Percentiles rank a stretch among this genome's conserved stretches.
These are phyloP conservation scores for Marsdenia floribunda DNA, from an alignment of 257 asterid species.

Conservation along the genomic window DNA sequence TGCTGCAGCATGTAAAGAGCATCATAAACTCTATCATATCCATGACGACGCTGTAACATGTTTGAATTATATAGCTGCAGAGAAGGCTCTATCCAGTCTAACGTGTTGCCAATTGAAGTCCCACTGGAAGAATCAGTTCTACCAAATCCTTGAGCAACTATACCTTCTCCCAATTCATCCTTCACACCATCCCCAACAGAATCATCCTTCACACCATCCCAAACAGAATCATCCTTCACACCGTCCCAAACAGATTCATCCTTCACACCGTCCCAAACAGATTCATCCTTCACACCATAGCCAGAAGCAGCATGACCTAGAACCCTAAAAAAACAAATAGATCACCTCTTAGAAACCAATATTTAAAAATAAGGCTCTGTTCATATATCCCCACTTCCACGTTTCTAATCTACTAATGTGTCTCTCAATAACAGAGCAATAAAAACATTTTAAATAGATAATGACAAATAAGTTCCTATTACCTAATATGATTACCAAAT, in stretches of 20 bases:
- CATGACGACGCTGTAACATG: slow-evolving; percentile 23
- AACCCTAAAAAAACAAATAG: slow-evolving; percentile 31
- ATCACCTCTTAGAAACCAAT: too few relatives aligned
- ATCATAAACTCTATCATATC: slow-evolving; percentile 39
- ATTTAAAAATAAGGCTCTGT: too few relatives aligned
- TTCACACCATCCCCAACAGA: too few relatives aligned
- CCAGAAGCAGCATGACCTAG: slow-evolving; percentile 25
- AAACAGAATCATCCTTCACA: too few relatives aligned
- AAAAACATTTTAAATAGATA: too few relatives aligned
- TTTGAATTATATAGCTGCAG: slow-evolving; percentile 26
- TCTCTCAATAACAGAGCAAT: too few relatives aligned
- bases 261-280: too few relatives aligned
- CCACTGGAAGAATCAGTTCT: slow-evolving; percentile 15
- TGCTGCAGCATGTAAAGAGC: slow-evolving; percentile 57
- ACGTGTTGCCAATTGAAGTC: slow-evolving; percentile 24
- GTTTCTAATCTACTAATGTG: too few relatives aligned
- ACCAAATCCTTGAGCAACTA: slow-evolving; percentile 17
- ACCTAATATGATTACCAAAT: too few relatives aligned
- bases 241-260: too few relatives aligned
- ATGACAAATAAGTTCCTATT: too few relatives aligned
- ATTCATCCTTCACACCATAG: neutral
- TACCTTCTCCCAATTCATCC: slow-evolving; percentile 16
- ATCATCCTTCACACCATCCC: neutral
- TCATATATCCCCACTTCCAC: too few relatives aligned
- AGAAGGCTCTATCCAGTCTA: slow-evolving; percentile 63